These are phyloP conservation scores for Arthrocladium fulminans DNA, from an alignment of 2,329 filamentous ascomycete species.

Conservation along the genomic window DNA sequence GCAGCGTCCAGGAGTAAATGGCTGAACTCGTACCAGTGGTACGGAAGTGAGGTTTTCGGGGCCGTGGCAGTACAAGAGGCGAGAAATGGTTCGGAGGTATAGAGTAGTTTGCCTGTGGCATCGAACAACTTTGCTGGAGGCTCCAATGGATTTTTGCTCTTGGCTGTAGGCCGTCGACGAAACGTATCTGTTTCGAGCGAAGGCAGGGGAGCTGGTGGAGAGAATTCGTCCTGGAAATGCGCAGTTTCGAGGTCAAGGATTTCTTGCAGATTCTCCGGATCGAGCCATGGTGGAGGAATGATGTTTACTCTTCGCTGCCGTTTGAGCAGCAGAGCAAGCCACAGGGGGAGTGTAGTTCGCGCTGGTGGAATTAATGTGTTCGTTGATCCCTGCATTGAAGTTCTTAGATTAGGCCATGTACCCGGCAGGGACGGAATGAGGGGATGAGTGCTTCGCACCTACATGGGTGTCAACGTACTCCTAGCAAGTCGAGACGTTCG, in stretches of 20 bases:
- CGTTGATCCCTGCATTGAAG: slow-evolving; percentile 58
- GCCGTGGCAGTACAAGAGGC: slow-evolving; percentile 63
- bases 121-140: slow-evolving; percentile 25
- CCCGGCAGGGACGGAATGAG: neutral
- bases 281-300: slow-evolving; percentile 80
- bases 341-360: slow-evolving; percentile 71
- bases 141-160: neutral
- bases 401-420: neutral
- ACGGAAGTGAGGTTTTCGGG: slow-evolving; percentile 65
- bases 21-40: slow-evolving; percentile 89
- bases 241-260: slow-evolving; percentile 77
- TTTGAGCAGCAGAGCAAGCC: slow-evolving; percentile 91
- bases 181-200: slow-evolving; percentile 6
- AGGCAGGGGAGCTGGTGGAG: slow-evolving; percentile 57
- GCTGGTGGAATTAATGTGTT: slow-evolving; percentile 71
- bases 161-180: slow-evolving; percentile 6
- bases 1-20: slow-evolving; percentile 81
- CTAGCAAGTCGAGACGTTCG: slow-evolving; percentile 73
- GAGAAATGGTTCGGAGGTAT: slow-evolving; percentile 63
- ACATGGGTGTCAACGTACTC: slow-evolving; percentile 51
- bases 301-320: slow-evolving; percentile 92
- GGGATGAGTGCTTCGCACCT: slow-evolving; percentile 12
- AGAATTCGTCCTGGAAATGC: slow-evolving; percentile 61
- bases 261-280: slow-evolving; percentile 61
- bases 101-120: slow-evolving; percentile 33